Evolutionary conservation across 2,329 filamentous ascomycete genomes (phyloP).

Genomic region (Alternaria alternata): DNA sequence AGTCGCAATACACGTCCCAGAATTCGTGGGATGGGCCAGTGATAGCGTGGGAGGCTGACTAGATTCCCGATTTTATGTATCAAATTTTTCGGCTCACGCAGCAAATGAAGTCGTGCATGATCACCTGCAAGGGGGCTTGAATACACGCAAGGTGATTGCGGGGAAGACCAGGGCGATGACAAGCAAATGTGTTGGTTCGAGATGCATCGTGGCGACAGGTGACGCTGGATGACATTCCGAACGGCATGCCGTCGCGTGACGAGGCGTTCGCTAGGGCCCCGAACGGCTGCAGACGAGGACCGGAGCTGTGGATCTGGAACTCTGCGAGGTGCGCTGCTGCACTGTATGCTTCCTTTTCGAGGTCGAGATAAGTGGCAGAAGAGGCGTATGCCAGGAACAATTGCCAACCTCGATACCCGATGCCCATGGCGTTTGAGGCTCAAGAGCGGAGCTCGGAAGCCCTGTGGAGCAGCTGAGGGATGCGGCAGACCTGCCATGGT

Average conservation of each 20-base stretch:
- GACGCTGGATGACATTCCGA: slow-evolving; percentile 35
- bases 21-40: slow-evolving; percentile 31
- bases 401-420: slow-evolving; percentile 13
- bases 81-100: slow-evolving; percentile 43
- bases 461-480: slow-evolving; percentile 11
- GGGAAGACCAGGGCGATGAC: slow-evolving; percentile 44
- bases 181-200: slow-evolving; percentile 16
- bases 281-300: slow-evolving; percentile 24
- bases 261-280: slow-evolving; percentile 19
- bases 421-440: slow-evolving; percentile 37
- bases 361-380: slow-evolving; percentile 8
- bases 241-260: slow-evolving; percentile 35
- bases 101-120: slow-evolving; percentile 49
- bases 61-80: slow-evolving; percentile 28
- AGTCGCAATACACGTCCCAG: slow-evolving; percentile 33
- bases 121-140: slow-evolving; percentile 50
- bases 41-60: slow-evolving; percentile 41
- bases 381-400: slow-evolving; percentile 29
- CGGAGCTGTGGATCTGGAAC: slow-evolving; percentile 24
- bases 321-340: slow-evolving; percentile 23
- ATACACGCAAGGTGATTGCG: slow-evolving; percentile 46
- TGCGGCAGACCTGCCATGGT: slow-evolving; percentile 4
- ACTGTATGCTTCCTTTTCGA: slow-evolving; percentile 24
- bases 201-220: slow-evolving; percentile 33
- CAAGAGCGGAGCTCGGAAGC: slow-evolving; percentile 13